Base-by-base conservation (phyloP, 495 filamentous ascomycete genomes). In the Daldinia childiae region DNA sequence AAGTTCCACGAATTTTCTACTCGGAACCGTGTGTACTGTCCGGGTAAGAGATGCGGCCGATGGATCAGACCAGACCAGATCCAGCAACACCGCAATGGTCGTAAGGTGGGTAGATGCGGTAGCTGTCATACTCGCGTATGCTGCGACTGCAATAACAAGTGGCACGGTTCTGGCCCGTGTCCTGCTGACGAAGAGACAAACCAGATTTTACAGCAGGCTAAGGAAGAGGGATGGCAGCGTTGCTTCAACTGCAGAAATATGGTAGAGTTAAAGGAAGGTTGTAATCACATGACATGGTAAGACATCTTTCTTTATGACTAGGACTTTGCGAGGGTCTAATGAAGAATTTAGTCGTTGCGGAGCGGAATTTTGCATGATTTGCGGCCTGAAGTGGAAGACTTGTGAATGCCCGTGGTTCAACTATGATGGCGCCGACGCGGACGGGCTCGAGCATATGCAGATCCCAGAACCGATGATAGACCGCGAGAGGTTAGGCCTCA, bases 201-300 rank as follows among this genome's bases (percentile, higher is more conserved):
- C 58, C 84, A 83, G 58, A 85, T 93, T 64, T 79, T 91, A 19
- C 87, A 90, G 69, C 84, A 88, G 41, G 90, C 91, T 38, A 89
- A 90, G 68, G 81, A 90, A 58, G 87, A 91, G 67, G 91, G 91
- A 24, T 93, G 91, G 88, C 90, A 93, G 74, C 85, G 88, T 30
- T 96, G 93, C 73, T 90, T 88, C 78, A 89, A 84, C 68, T 95
- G 93, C 80, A 88, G 84, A 61, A 84, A 88, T 17, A 87, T 90
- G 78, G 90, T 94, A n/a, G 91, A 95, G 77, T 79, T 93, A 55
- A 90, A 90, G 72, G 89, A 92, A 74, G 92, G 92, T 55, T 93
- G 91, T 77, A 93, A 93, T 78, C 93, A 94, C 74, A 94, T 94
- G 89, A 93, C 89, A 51, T 95, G 89, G 88, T 90, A 83, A 77